These are phyloP conservation scores for Pythium scleroteichum DNA, from an alignment of 352 stramenopile genomes.

Conservation along the genomic window DNA sequence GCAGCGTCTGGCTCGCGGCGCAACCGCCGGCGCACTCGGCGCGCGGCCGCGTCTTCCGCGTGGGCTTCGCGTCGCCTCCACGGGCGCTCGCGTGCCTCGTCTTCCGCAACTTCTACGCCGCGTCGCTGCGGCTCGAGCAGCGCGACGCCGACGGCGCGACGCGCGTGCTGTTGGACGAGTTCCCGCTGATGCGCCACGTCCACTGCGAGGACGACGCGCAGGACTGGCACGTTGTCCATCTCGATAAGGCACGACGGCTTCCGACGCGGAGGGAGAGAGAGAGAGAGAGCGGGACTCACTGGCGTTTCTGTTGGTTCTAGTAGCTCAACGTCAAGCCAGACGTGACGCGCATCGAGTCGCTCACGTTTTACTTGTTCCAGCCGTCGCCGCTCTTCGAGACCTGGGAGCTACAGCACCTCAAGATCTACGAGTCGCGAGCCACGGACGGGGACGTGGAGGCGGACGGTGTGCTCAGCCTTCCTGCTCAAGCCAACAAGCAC, in stretches of 20 bases:
- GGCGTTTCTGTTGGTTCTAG: not conserved
- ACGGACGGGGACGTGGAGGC: not conserved
- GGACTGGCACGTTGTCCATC: slow-evolving; percentile 61
- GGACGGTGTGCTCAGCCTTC: no score
- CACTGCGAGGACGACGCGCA: slow-evolving; percentile 73
- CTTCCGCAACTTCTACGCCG: slow-evolving; percentile 75
- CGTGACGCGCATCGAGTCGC: slow-evolving; percentile 34
- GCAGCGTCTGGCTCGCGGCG: slow-evolving; percentile 23
- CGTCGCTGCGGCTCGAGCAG: slow-evolving; percentile 53
- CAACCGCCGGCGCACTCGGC: slow-evolving; percentile 31
- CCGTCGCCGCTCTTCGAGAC: slow-evolving; percentile 58
- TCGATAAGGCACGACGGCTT: slow-evolving; percentile 44
- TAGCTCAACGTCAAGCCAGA: slow-evolving; percentile 33
- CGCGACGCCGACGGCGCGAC: slow-evolving; percentile 43
- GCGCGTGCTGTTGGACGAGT: slow-evolving; percentile 38
- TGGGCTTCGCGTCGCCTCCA: slow-evolving; percentile 36
- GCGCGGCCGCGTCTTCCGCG: slow-evolving; percentile 40
- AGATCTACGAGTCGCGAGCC: slow-evolving; percentile 36
- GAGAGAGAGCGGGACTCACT: no score
- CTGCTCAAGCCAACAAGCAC: no score
- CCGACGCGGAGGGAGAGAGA: no score
- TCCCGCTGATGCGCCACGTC: slow-evolving; percentile 55
- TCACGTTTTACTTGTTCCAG: slow-evolving; percentile 62
- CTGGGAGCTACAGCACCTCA: slow-evolving; percentile 57
- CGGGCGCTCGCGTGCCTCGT: slow-evolving; percentile 34